Conservation (phyloP, 2,329 filamentous ascomycete genomes). For the Diaporthe velutina region DNA sequence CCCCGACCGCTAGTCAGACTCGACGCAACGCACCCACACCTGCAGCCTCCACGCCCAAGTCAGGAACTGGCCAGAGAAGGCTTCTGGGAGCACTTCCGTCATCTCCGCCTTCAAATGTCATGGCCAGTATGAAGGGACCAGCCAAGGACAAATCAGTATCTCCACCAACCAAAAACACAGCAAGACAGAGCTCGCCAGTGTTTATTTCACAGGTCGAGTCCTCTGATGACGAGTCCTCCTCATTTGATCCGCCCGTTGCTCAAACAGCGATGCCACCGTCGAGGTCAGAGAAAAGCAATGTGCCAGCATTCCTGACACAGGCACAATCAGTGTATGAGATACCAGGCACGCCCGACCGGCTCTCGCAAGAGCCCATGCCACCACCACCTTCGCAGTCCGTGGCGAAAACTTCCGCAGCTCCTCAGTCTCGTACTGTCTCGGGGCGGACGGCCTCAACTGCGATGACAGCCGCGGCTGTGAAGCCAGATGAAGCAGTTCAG, state of each 20-base stretch:
- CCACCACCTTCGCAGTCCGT: not conserved
- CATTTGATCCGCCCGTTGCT: constrained; percentile 20
- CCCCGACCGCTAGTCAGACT: not conserved
- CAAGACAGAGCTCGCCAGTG: constrained; percentile 1
- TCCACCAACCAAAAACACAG: not conserved
- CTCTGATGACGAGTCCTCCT: constrained; percentile 21
- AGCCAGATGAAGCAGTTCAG: not conserved
- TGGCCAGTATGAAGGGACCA: not conserved
- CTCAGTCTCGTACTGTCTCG: not conserved
- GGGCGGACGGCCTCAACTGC: not conserved
- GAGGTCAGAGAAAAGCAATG: not conserved
- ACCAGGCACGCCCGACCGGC: constrained; percentile 21
- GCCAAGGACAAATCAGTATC: not conserved
- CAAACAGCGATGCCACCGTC: not conserved
- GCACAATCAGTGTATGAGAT: not conserved
- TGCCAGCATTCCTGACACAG: not conserved
- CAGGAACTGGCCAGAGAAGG: not conserved
- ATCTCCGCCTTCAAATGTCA: not conserved
- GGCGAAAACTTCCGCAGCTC: not conserved
- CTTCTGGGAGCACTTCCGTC: constrained; percentile 2
- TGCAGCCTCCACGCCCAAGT: not conserved
- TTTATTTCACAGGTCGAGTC: not conserved
- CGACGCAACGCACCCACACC: not conserved
- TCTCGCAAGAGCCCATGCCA: constrained; percentile 2
- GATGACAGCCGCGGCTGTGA: not conserved